These are phyloP conservation scores for Solanum ossicruentum DNA, from an alignment of 257 asterid species.

Conservation along the genomic window DNA sequence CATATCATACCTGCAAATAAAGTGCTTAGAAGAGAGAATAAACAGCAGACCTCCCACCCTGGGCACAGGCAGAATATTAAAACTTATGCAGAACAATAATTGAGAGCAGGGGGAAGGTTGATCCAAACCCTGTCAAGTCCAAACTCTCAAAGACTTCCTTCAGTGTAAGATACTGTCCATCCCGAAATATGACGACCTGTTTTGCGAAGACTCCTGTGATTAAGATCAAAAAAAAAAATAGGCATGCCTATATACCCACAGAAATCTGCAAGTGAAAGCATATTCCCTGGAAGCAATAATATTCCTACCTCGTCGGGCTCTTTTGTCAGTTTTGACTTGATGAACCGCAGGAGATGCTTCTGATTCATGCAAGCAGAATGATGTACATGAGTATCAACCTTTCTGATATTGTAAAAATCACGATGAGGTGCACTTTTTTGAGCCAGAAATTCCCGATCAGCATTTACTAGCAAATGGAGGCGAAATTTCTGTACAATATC, in stretches of 20 bases:
- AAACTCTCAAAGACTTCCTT: conserved; percentile 94
- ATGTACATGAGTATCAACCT: conserved; percentile 91
- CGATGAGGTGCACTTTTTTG: conserved; percentile 97
- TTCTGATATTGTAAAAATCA: conserved; percentile 82
- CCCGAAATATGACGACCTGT: conserved; percentile 90
- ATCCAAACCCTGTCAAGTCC: conserved; percentile 85
- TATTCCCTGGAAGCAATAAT: background rate
- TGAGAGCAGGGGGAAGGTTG: background rate
- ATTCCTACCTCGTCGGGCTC: conserved; percentile 90
- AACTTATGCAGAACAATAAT: background rate
- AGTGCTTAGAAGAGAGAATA: background rate
- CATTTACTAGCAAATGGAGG: conserved; percentile 71
- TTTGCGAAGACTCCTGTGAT: background rate
- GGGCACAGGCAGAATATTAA: background rate
- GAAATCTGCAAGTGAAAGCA: background rate
- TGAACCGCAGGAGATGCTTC: conserved; percentile 87
- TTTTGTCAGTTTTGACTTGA: conserved; percentile 69
- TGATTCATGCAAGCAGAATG: conserved; percentile 98
- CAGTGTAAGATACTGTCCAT: conserved; percentile 82
- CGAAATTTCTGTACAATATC: conserved; percentile 57
- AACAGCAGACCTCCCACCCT: background rate
- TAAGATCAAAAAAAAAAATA: background rate
- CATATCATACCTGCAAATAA: conserved; percentile 66
- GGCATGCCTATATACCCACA: background rate
- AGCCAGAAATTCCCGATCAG: conserved; percentile 80